phyloP scores from a whole-genome alignment of 202 grass and related monocot species.

The Setaria viridis region DNA sequence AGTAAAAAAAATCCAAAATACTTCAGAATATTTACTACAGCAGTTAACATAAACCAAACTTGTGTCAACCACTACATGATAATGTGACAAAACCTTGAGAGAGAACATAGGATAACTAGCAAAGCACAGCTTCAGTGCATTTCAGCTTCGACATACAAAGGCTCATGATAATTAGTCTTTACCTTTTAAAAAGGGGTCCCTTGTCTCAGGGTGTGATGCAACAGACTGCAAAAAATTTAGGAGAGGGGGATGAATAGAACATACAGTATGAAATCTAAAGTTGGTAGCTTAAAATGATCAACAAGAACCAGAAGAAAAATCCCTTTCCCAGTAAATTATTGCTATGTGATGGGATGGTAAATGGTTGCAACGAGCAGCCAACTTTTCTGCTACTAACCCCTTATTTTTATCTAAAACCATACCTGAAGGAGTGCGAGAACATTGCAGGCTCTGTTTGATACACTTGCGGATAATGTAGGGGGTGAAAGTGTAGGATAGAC shows the following conservation, averaged over 20 bases:
- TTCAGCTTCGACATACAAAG: background rate
- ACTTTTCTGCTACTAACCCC: background rate
- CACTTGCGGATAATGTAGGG: slow-evolving; percentile 50
- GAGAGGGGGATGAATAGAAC: background rate
- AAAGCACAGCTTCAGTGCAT: slow-evolving; percentile 26
- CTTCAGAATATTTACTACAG: slow-evolving; percentile 7
- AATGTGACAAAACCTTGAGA: background rate
- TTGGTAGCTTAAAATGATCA: slow-evolving; percentile 18
- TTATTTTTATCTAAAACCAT: background rate
- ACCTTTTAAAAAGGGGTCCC: slow-evolving; percentile 79
- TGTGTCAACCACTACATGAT: slow-evolving; percentile 22
- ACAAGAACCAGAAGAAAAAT: background rate
- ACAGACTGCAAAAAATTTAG: slow-evolving; percentile 60
- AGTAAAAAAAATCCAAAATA: slow-evolving; percentile 7
- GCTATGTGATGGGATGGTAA: slow-evolving; percentile 14
- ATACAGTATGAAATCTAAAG: background rate
- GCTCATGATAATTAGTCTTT: slow-evolving; percentile 47
- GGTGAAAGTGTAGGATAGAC: slow-evolving; percentile 70
- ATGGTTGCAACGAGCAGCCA: background rate
- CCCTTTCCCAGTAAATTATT: background rate
- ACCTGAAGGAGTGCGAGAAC: slow-evolving; percentile 83
- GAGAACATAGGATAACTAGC: slow-evolving; percentile 21
- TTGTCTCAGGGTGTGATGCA: slow-evolving; percentile 83
- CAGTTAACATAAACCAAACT: slow-evolving; percentile 14
- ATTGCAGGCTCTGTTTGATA: slow-evolving; percentile 68